These are phyloP conservation scores for Lenzites betulinus DNA, from an alignment of 768 basidiomycete genomes.

Conservation along the genomic window DNA sequence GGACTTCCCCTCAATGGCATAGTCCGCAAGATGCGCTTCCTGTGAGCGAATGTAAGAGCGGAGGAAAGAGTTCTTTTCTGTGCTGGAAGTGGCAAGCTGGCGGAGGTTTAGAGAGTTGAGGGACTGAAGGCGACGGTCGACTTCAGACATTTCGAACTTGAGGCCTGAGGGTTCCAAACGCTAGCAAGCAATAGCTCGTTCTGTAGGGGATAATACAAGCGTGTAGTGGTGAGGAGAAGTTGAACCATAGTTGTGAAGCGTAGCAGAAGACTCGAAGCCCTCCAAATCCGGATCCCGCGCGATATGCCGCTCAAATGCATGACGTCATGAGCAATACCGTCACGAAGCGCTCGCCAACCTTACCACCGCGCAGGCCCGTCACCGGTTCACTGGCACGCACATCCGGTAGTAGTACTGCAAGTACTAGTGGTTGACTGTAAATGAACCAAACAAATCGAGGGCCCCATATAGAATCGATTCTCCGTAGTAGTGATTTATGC, in stretches of 20 bases:
- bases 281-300: neutral
- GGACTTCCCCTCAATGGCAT: conserved; percentile 43
- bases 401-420: no score
- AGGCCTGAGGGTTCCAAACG: no score
- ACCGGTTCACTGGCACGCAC: no score
- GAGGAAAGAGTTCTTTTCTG: conserved; percentile 46
- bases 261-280: neutral
- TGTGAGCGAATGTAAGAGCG: conserved; percentile 54
- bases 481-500: no score
- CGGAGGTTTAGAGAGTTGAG: conserved; percentile 17
- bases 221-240: no score
- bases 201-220: no score
- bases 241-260: neutral
- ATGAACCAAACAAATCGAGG: no score
- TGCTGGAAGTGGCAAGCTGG: conserved; percentile 22
- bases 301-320: neutral
- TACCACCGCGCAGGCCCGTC: no score
- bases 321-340: neutral
- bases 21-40: conserved; percentile 41
- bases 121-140: neutral
- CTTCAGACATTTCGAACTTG: neutral
- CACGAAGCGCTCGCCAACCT: neutral
- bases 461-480: no score
- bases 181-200: no score
- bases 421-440: no score